phyloP scores from a whole-genome alignment of 2,329 filamentous ascomycete genomes.

The Graphilbum sp. region DNA sequence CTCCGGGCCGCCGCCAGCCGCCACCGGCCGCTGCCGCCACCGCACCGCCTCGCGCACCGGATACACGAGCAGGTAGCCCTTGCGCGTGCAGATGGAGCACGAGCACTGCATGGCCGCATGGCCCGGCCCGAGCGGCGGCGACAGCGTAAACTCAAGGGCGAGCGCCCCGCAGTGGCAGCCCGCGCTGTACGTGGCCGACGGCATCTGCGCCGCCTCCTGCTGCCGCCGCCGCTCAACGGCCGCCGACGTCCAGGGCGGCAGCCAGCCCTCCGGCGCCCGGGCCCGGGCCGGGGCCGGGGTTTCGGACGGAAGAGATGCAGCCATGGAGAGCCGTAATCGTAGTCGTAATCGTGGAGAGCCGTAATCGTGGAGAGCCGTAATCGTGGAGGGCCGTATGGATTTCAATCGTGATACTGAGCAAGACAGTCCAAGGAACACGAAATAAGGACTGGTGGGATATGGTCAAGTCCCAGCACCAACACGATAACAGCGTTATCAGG shows the following conservation, averaged over 20 bases:
- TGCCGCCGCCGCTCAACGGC: neutral
- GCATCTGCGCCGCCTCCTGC: neutral
- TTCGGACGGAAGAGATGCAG: too few relatives aligned
- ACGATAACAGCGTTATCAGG: too few relatives aligned
- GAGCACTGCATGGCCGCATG: constrained; percentile 31
- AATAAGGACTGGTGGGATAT: too few relatives aligned
- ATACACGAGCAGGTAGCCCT: constrained; percentile 34
- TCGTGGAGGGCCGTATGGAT: too few relatives aligned
- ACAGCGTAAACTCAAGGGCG: constrained; percentile 28
- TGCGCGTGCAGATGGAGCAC: constrained; percentile 35
- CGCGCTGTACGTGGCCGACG: constrained; percentile 24
- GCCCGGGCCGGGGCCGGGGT: too few relatives aligned
- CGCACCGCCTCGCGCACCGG: constrained; percentile 21
- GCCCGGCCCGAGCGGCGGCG: constrained; percentile 26
- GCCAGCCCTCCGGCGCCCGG: too few relatives aligned
- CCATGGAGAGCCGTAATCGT: too few relatives aligned
- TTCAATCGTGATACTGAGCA: too few relatives aligned
- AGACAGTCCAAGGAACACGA: too few relatives aligned
- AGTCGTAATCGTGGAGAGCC: too few relatives aligned
- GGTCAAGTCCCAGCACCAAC: too few relatives aligned
- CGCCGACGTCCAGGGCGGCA: neutral
- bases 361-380: too few relatives aligned
- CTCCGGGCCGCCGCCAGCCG: constrained; percentile 14
- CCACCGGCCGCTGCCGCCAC: constrained; percentile 14
- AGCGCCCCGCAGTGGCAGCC: constrained; percentile 38